Conservation (phyloP, 1,139 yeast genomes). For the Lipomyces yarrowii region DNA sequence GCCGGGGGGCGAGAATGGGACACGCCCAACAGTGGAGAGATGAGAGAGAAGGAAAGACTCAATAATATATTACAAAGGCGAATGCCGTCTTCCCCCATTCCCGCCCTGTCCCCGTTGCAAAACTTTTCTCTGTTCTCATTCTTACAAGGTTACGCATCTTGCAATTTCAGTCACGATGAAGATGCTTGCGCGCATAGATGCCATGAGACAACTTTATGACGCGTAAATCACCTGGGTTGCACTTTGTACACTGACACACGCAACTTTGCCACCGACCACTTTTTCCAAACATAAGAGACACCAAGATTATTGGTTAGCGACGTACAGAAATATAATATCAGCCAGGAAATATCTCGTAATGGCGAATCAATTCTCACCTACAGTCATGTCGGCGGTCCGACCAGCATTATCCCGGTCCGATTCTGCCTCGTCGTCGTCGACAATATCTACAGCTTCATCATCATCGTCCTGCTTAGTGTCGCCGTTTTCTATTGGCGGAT, state of each 20-base stretch:
- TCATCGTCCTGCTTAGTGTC: conserved; percentile 6
- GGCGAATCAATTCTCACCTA: background rate
- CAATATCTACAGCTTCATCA: background rate
- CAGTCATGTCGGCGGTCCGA: background rate
- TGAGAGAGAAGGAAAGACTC: too few relatives aligned
- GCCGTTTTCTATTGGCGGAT: conserved; percentile 6
- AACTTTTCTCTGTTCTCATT: background rate
- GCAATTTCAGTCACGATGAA: background rate
- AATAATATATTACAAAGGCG: background rate
- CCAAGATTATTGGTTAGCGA: background rate
- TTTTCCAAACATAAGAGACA: background rate
- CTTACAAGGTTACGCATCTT: background rate
- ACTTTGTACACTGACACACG: too few relatives aligned
- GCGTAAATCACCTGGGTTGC: background rate
- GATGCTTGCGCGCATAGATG: background rate
- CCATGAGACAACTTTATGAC: background rate
- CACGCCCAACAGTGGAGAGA: background rate
- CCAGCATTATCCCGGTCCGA: background rate
- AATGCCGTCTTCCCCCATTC: too few relatives aligned
- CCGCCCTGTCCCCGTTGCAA: background rate
- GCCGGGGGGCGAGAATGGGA: background rate
- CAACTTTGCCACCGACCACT: background rate
- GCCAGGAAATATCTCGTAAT: background rate
- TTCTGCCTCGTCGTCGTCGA: background rate
- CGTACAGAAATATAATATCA: background rate